phyloP scores from a whole-genome alignment of 2,329 filamentous ascomycete species.

The Trichoderma koningii region DNA sequence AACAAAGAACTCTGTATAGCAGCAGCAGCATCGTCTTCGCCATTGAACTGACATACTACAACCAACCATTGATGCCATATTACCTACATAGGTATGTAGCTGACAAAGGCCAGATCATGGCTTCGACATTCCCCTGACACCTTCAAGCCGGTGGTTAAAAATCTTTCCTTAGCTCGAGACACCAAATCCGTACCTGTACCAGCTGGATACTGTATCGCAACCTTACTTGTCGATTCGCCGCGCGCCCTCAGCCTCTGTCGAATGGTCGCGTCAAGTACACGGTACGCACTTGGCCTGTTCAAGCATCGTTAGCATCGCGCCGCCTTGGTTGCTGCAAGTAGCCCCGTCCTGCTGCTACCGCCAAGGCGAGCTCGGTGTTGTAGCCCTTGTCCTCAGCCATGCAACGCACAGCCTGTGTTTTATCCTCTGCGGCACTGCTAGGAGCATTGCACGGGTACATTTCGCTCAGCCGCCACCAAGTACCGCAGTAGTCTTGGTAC shows the following conservation, averaged over 20 bases:
- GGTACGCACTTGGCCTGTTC: constrained; percentile 23
- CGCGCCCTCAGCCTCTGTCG: not conserved
- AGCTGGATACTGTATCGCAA: not conserved
- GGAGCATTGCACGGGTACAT: not conserved
- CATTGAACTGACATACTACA: too few relatives aligned
- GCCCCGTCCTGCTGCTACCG: constrained; percentile 7
- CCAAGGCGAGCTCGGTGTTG: not conserved
- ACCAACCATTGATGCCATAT: too few relatives aligned
- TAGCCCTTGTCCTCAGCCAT: constrained; percentile 11
- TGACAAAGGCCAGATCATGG: not conserved
- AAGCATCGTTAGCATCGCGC: constrained; percentile 20
- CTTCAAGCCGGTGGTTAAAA: too few relatives aligned
- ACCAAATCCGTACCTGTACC: not conserved
- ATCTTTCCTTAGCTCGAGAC: too few relatives aligned
- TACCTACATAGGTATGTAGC: too few relatives aligned
- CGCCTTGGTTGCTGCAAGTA: constrained; percentile 3
- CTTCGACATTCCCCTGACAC: not conserved
- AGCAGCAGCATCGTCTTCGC: too few relatives aligned
- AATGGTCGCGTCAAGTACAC: constrained; percentile 9
- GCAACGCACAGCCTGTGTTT: not conserved
- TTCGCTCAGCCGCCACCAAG: constrained; percentile 7
- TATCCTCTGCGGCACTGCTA: too few relatives aligned
- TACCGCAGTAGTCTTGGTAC: not conserved
- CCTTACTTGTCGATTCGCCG: not conserved
- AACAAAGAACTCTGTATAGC: too few relatives aligned